These are phyloP conservation scores for Heliamphora exappendiculata DNA, from an alignment of 148 eudicot genomes.

Conservation along the genomic window DNA sequence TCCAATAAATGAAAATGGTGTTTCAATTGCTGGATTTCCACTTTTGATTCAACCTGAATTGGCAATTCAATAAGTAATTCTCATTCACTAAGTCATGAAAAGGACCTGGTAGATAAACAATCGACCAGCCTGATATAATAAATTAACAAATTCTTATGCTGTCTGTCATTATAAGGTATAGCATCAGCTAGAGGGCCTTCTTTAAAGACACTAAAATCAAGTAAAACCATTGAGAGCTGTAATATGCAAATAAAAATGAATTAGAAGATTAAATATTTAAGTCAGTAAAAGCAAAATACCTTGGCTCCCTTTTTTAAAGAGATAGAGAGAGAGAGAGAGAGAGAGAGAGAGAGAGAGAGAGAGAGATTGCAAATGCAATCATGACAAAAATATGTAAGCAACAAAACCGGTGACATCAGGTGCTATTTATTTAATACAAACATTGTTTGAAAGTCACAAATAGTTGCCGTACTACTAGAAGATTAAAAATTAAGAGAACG, in stretches of 20 bases:
- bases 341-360: not conserved
- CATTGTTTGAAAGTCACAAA: not conserved
- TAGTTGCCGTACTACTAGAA: not conserved
- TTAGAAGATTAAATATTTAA: not conserved
- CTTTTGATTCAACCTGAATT: constrained; percentile 47
- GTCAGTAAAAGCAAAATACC: not conserved
- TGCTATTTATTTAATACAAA: not conserved
- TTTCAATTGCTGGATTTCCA: constrained; percentile 30
- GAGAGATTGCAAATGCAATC: not conserved
- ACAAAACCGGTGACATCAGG: not conserved
- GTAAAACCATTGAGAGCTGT: not conserved
- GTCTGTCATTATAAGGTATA: not conserved
- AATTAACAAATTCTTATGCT: not conserved
- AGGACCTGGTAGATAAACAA: not conserved
- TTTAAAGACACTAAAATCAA: not conserved
- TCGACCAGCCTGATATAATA: not conserved
- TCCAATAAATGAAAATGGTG: constrained; percentile 12
- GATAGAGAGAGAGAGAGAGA: not conserved
- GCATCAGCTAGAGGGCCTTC: not conserved
- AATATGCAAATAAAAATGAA: not conserved
- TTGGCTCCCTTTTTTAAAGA: not conserved
- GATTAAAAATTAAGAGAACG: not conserved
- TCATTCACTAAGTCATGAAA: not conserved
- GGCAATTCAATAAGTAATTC: not conserved
- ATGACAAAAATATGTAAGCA: not conserved